phyloP scores from a whole-genome alignment of 2,329 filamentous ascomycete genomes.

The Sclerotinia sclerotiorum region DNA sequence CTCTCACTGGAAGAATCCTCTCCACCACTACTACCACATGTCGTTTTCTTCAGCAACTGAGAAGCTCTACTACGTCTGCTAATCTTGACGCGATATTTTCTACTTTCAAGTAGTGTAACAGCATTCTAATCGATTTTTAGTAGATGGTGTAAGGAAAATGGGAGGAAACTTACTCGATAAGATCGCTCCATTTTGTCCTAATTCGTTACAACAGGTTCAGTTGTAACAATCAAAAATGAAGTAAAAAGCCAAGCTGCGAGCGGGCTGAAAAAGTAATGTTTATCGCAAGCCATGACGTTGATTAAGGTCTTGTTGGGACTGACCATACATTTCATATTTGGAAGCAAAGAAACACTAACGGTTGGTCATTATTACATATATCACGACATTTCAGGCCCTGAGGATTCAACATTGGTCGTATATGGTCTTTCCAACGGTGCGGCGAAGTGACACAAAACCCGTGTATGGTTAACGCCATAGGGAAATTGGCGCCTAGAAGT shows the following conservation, averaged over 20 bases:
- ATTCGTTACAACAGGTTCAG: not conserved
- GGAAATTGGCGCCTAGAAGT: not conserved
- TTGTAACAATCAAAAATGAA: not conserved
- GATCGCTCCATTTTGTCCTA: slow-evolving; percentile 3
- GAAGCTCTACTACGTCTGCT: slow-evolving; percentile 9
- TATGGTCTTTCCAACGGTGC: not conserved
- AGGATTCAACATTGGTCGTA: not conserved
- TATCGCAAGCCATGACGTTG: not conserved
- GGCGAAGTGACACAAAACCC: not conserved
- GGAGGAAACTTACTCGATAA: not conserved
- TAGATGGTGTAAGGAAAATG: fast-evolving
- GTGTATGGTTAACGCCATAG: too few relatives aligned
- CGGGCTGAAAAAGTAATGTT: not conserved
- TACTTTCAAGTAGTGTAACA: slow-evolving; percentile 7
- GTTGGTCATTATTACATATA: too few relatives aligned
- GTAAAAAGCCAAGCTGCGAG: not conserved
- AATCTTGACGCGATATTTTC: not conserved
- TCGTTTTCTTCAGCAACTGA: slow-evolving; percentile 8
- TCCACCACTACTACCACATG: slow-evolving; percentile 6
- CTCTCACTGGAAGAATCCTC: not conserved
- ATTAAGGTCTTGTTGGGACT: not conserved
- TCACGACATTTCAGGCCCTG: not conserved
- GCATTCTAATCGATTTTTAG: slow-evolving; percentile 5
- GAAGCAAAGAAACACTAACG: not conserved
- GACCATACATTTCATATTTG: not conserved